These are phyloP conservation scores for Leptographium lundbergii DNA, from an alignment of 2,329 filamentous ascomycete species.

Conservation along the genomic window DNA sequence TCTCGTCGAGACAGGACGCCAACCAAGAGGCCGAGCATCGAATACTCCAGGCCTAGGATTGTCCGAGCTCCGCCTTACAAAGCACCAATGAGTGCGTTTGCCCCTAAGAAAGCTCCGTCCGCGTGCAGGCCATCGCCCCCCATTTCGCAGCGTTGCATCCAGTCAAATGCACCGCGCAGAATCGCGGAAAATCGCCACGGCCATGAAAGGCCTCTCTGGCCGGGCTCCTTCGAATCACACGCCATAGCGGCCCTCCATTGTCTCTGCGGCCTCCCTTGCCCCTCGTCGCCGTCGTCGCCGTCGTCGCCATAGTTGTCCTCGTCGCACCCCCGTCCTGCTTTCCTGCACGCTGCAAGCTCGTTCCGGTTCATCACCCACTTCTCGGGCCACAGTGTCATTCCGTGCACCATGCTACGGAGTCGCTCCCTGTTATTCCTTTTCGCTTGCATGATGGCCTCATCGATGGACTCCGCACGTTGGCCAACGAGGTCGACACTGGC, in stretches of 20 bases:
- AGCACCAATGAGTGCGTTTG: not conserved
- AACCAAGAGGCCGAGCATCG: not conserved
- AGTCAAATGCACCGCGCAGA: not conserved
- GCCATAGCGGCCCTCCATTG: conserved; percentile 1
- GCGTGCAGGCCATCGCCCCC: not conserved
- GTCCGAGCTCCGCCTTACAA: not conserved
- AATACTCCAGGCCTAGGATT: not conserved
- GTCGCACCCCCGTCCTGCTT: not conserved
- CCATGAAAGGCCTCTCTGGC: not conserved
- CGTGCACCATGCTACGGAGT: not conserved
- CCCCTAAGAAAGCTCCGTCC: not conserved
- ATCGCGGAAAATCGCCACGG: not conserved
- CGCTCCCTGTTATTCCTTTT: not conserved
- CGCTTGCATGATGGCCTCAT: not conserved
- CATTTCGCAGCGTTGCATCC: not conserved
- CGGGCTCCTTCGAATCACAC: conserved; percentile 1
- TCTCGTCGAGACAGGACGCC: not conserved
- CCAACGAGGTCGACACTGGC: not conserved
- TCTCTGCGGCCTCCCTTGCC: not conserved
- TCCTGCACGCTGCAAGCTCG: not conserved
- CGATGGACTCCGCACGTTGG: not conserved
- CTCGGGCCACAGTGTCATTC: not conserved
- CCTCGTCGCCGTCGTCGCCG: not conserved
- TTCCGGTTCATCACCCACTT: not conserved
- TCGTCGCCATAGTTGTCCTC: too few relatives aligned